A percentile compares a stretch with the other conserved stretches of the same genome.
Evolutionary conservation across 768 basidiomycete genomes (phyloP).

Genomic region (Russula dissimulans): DNA sequence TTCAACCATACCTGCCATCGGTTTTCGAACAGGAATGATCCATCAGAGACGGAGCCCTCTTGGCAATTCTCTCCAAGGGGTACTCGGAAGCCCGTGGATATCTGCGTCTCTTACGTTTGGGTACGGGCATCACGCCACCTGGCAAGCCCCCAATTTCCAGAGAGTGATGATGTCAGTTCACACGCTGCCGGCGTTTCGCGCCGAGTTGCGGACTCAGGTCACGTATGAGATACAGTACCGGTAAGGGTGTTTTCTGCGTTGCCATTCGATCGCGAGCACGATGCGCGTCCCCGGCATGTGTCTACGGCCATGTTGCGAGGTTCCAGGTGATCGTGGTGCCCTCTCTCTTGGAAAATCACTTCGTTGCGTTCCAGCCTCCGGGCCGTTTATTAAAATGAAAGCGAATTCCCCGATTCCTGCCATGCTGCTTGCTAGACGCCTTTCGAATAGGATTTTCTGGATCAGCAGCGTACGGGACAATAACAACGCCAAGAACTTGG

Average conservation of each 20-base stretch:
- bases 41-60: slow-evolving; percentile 3
- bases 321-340: slow-evolving; percentile 16
- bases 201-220: slow-evolving; percentile 7
- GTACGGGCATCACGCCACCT: slow-evolving; percentile 10
- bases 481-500: neutral
- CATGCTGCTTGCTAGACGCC: slow-evolving; percentile 5
- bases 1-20: neutral
- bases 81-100: neutral
- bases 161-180: slow-evolving; percentile 18
- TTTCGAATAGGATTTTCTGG: slow-evolving; percentile 19
- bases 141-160: slow-evolving; percentile 13
- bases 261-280: slow-evolving; percentile 12
- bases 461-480: slow-evolving; percentile 5
- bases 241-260: slow-evolving; percentile 20
- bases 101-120: slow-evolving; percentile 22
- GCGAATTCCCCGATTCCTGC: neutral
- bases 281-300: slow-evolving; percentile 17
- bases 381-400: neutral
- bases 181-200: slow-evolving; percentile 14
- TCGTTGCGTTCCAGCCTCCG: no score
- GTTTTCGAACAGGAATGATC: slow-evolving; percentile 8
- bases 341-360: neutral
- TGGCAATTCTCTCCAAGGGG: neutral
- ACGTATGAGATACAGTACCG: slow-evolving; percentile 3
- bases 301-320: slow-evolving; percentile 12